Evolutionary conservation across 2,329 filamentous ascomycete species (phyloP).

Genomic region (Aureobasidium pullulans): DNA sequence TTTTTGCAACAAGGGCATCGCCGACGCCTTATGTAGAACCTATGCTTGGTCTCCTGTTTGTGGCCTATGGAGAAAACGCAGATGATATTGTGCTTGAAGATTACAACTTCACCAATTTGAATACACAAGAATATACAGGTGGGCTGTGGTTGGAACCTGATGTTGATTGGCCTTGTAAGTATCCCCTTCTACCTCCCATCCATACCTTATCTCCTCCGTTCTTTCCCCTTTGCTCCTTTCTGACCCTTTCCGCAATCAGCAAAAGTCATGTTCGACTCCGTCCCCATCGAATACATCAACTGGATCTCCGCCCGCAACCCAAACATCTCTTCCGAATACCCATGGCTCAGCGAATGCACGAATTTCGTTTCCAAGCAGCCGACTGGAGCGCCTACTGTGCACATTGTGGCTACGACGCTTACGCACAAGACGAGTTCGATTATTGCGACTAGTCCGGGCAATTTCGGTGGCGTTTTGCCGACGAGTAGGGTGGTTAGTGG

Average conservation of each 20-base stretch:
- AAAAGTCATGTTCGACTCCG: neutral
- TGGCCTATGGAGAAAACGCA: neutral
- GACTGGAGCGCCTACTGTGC: conserved; percentile 6
- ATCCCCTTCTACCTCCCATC: neutral
- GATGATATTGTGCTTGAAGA: neutral
- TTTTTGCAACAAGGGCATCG: neutral
- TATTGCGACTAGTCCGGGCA: neutral
- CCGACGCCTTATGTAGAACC: neutral
- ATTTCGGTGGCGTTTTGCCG: neutral
- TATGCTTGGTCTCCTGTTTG: neutral
- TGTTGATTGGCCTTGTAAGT: conserved; percentile 3
- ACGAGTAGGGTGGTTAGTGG: neutral
- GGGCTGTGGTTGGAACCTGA: neutral
- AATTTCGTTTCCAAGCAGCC: neutral
- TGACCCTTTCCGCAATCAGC: neutral
- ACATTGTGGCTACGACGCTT: neutral
- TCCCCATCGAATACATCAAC: neutral
- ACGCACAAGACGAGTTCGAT: neutral
- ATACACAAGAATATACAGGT: neutral
- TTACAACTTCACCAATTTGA: neutral
- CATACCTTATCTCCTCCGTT: neutral
- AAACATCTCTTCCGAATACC: neutral
- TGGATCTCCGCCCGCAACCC: neutral
- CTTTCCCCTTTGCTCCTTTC: neutral
- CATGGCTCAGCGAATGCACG: neutral